Evolutionary conservation across 1,284 basidiomycete species (phyloP), one percentile per base, ranked within the genome.

Genomic region (Boletus coffeatus): DNA sequence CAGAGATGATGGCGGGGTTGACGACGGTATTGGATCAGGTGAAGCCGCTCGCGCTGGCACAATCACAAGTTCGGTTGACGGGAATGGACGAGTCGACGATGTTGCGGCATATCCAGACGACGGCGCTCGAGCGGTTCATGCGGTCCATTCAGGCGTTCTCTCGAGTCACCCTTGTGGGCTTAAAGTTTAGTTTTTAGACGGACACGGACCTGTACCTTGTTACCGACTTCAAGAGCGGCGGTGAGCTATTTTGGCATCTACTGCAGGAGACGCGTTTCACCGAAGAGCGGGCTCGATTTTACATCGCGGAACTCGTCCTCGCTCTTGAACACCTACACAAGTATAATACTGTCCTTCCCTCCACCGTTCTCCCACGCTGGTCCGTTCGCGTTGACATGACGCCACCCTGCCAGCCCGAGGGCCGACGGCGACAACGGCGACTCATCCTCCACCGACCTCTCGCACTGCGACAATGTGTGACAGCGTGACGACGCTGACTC

Each of bases 161-260:
- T 96, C 57, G 94, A 97, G 69, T 96, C 90, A 37, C 97, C 97
- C 0, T 99, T 99, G 94, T 99, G 64, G 97, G 97, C 14, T 84
- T 99, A 74, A 99, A 99, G 78, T 99, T 99, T 72, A 92, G 89
- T 68, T 99, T 99, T 83, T 97, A 99, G 78, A 97, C 95, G 4
- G 94, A 97, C 69, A 83, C 89, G 58, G 96, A 99, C 74, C 81
- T 99, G 41, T 99, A 97, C 76, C 88, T 99, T 69, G 92, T 99
- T 57, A 99, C 97, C 63, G 97, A 99, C 78, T 99, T 98, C 82
- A 99, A 99, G 83, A 93, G 90, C 68, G 97, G 97, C 8, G 97
- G 97, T 56, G 97, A 99, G 78, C 82, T 99, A 18, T 99, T 98
- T 75, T 97, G 96, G 93, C 96, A 98, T 78, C 75, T 98, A 59